Evolutionary conservation across 1,139 yeast species (phyloP).

Genomic region (Debaryomycetaceae sp.): DNA sequence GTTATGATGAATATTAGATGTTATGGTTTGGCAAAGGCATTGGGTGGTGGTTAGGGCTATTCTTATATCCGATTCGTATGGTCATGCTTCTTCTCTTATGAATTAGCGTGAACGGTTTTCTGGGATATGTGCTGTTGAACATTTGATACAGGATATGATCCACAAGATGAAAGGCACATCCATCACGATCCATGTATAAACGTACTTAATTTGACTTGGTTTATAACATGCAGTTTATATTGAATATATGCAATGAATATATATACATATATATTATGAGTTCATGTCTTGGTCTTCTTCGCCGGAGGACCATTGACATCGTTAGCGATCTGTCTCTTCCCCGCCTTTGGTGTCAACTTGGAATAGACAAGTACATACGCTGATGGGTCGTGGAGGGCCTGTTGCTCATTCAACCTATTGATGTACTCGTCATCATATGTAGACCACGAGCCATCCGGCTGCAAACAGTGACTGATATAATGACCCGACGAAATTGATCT

Average conservation of each 20-base stretch:
- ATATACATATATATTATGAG: not conserved
- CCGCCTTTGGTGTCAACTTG: slow-evolving; percentile 49
- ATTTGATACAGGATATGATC: not conserved
- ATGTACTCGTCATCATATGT: slow-evolving; percentile 92
- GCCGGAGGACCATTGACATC: not conserved
- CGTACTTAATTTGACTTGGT: not conserved
- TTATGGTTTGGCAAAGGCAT: not conserved
- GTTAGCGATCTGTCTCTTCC: slow-evolving; percentile 5
- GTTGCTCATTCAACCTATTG: slow-evolving; percentile 66
- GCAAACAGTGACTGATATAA: slow-evolving; percentile 85
- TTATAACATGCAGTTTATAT: not conserved
- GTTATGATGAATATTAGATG: not conserved
- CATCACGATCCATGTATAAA: not conserved
- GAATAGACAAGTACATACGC: slow-evolving; percentile 89
- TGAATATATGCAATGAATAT: not conserved
- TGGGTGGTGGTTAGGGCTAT: not conserved
- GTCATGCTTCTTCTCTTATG: not conserved
- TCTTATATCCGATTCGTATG: not conserved
- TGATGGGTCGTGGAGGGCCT: slow-evolving; percentile 76
- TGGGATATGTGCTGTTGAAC: not conserved
- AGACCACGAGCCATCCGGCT: slow-evolving; percentile 90
- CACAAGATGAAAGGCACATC: not conserved
- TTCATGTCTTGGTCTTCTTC: slow-evolving; percentile 2
- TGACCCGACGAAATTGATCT: slow-evolving; percentile 92
- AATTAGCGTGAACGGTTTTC: not conserved